Conservation (phyloP, 345 rosid genomes). For the Sisymbrium irio region DNA sequence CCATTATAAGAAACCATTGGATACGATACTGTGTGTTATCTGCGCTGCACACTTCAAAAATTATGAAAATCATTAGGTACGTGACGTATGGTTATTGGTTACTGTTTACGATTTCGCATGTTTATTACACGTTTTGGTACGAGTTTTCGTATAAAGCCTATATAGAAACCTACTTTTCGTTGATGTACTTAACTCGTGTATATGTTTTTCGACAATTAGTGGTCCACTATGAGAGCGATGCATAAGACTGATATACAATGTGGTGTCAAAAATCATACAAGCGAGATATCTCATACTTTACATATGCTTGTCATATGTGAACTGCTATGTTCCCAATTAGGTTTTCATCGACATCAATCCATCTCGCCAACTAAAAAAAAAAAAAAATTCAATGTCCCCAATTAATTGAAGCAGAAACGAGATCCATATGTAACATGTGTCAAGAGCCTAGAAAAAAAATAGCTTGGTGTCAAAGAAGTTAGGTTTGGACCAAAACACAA, state of each 20-base stretch:
- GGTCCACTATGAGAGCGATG: constrained; percentile 4
- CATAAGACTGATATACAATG: background rate
- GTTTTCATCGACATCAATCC: background rate
- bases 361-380: background rate
- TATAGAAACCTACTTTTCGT: background rate
- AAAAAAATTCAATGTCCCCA: background rate
- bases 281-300: background rate
- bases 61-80: background rate
- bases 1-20: too few species aligned
- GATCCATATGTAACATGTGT: background rate
- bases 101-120: background rate
- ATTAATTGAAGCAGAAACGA: background rate
- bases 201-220: background rate
- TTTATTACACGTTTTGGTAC: constrained; percentile 1
- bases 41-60: background rate
- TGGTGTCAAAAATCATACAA: background rate
- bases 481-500: too few species aligned
- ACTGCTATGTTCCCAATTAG: background rate
- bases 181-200: background rate
- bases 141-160: background rate
- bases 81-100: background rate
- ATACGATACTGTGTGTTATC: background rate
- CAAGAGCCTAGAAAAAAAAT: background rate
- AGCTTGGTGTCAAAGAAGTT: too few species aligned
- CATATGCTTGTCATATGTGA: background rate